Evolutionary conservation across 2,329 filamentous ascomycete species (phyloP).

Genomic region (Phaeosphaeriaceae sp.): DNA sequence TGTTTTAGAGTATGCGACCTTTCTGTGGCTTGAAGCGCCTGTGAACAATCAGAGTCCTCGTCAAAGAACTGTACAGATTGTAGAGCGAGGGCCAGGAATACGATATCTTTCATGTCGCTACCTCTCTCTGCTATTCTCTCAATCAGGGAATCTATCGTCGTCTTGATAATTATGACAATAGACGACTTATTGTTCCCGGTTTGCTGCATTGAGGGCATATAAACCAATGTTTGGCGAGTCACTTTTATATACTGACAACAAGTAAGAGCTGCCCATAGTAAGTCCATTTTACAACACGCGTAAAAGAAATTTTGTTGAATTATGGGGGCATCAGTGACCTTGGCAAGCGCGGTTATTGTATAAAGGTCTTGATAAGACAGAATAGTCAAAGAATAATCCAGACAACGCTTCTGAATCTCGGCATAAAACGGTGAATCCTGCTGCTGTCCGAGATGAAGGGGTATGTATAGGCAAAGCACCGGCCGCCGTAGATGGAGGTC

Average conservation of each 20-base stretch:
- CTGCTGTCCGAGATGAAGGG: conserved; percentile 24
- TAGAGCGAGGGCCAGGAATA: conserved; percentile 25
- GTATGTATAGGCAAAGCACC: conserved; percentile 24
- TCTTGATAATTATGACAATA: conserved; percentile 13
- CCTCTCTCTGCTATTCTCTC: conserved; percentile 21
- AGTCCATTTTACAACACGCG: conserved; percentile 35
- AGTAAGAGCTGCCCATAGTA: conserved; percentile 38
- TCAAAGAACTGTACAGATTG: conserved; percentile 18
- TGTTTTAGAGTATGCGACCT: conserved; percentile 7
- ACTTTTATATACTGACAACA: conserved; percentile 40
- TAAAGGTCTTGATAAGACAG: conserved; percentile 28
- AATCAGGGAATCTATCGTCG: conserved; percentile 18
- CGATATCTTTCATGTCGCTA: conserved; percentile 29
- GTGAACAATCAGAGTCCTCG: neutral
- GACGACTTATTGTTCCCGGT: conserved; percentile 2
- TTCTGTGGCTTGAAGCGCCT: conserved; percentile 3
- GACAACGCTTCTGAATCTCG: conserved; percentile 22
- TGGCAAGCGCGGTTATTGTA: conserved; percentile 6
- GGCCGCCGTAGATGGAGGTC: conserved; percentile 27
- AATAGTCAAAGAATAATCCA: conserved; percentile 25
- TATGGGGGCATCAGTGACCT: conserved; percentile 4
- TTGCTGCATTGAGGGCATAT: neutral
- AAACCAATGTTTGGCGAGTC: neutral
- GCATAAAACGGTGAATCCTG: conserved; percentile 1
- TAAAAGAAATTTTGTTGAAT: conserved; percentile 36